Evolutionary conservation across 441 rosid genomes (phyloP).

Genomic region (Flueggea neowawraea): DNA sequence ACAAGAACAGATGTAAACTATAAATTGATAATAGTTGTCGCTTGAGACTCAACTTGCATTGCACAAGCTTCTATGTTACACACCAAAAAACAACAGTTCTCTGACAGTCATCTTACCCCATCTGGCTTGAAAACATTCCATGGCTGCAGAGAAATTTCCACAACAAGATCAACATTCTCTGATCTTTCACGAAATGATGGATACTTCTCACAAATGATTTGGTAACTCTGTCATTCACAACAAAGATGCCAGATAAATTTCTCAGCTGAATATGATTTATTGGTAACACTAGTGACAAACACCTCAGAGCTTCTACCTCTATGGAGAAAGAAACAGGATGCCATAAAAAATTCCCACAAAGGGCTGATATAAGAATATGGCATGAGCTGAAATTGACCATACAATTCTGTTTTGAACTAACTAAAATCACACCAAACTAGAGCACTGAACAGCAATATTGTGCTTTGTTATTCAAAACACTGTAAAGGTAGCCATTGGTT

Average conservation of each 20-base stretch:
- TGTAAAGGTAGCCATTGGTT: no score
- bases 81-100: no score
- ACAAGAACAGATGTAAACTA: background rate
- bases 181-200: conserved; percentile 94
- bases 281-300: background rate
- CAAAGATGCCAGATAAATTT: conserved; percentile 9
- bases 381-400: background rate
- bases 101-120: conserved; percentile 53
- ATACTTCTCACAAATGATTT: conserved; percentile 75
- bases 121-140: conserved; percentile 96
- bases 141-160: conserved; percentile 91
- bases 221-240: conserved; percentile 66
- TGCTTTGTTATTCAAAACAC: no score
- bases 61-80: no score
- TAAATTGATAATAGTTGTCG: no score
- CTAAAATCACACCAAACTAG: no score
- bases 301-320: background rate
- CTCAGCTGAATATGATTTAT: conserved; percentile 1
- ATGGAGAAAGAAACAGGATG: background rate
- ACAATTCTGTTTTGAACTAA: no score
- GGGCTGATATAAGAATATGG: background rate
- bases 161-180: conserved; percentile 92
- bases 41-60: no score
- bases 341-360: background rate
- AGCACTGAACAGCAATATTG: no score